Evolutionary conservation across 2,329 filamentous ascomycete species (phyloP), one percentile per base, ranked within the genome.

Genomic region (Diaporthe batatas): DNA sequence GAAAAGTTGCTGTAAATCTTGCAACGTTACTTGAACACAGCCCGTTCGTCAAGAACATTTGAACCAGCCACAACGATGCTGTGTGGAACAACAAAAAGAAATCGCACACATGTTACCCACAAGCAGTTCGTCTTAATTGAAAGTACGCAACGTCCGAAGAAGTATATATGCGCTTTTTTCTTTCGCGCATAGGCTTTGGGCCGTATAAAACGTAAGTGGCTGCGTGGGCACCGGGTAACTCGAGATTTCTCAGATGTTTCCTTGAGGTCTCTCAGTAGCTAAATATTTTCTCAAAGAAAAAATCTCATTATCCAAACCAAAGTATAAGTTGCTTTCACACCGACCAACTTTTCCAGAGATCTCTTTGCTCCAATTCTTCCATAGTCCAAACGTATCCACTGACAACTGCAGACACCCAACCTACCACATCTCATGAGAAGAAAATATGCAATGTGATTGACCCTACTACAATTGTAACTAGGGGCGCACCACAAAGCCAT

Each of bases 1-100:
- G 58, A 67, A 25, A 71, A 54, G 18, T 4, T 71, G 3, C 8
- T 71, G 25, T 71, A 12, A 12, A 39, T 34, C 7, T n/a, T 4
- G 25, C 21, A 49, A 18, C 8, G 25, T 36, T 1, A 36, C 29
- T 36, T 39, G 12, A 39, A 39, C 10, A 39, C 36, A 39, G 10
- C 7, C 0, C 3, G 25, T 34, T 36, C 2, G n/a, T 39, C 18
- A 2, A 14, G 11, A 23, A n/a, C n/a, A n/a, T n/a, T n/a, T n/a
- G n/a, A n/a, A 10, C 7, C 5, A n/a, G 16, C 29, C 32, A 12
- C 44, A 11, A 25, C 2, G 23, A 4, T 11, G 5, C 3, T 36
- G 32, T 51, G 10, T 1, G 18, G 3, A 32, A 6, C 32, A 49
- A 49, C 0, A 11, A 49, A 34, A 25, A 11, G 8, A 32, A 47